These are phyloP conservation scores for Scheffersomyces stipitis DNA, from an alignment of 805 yeast species.

Conservation along the genomic window DNA sequence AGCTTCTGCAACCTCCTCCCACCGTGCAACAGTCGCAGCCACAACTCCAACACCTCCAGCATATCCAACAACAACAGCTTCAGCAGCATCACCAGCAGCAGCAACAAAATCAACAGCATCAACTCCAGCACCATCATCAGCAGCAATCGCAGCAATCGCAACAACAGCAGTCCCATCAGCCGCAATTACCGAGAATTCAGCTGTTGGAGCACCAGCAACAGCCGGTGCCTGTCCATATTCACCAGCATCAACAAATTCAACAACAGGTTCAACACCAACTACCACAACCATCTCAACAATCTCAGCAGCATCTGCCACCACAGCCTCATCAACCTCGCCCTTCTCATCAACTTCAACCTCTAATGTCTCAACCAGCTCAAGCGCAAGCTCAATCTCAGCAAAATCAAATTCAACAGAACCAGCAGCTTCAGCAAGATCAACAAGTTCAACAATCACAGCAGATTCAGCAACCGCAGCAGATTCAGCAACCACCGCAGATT, in stretches of 20 bases:
- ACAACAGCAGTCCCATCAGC: constrained; percentile 1
- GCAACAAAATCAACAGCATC: constrained; percentile 6
- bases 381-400: constrained; percentile 1
- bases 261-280: constrained; percentile 4
- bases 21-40: constrained; percentile 5
- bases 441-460: constrained; percentile 2
- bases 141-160: constrained; percentile 8
- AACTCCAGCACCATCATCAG: constrained; percentile 5
- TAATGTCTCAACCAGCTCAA: constrained; percentile 4
- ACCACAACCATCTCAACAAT: constrained; percentile 6
- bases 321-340: constrained; percentile 5
- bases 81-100: constrained; percentile 7
- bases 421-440: constrained; percentile 4
- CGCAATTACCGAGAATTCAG: constrained; percentile 8
- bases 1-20: constrained; percentile 2
- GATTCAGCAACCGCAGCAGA: constrained; percentile 2
- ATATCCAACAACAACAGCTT: constrained; percentile 2
- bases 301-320: constrained; percentile 5
- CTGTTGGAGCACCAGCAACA: constrained; percentile 6
- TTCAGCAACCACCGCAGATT: constrained; percentile 1
- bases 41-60: constrained; percentile 7
- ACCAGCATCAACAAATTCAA: constrained; percentile 3
- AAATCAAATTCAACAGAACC: constrained; percentile 5
- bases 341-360: constrained; percentile 6
- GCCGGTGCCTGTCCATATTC: constrained; percentile 4